phyloP scores from a whole-genome alignment of 1,139 yeast genomes.

The Diutina mesorugosa region DNA sequence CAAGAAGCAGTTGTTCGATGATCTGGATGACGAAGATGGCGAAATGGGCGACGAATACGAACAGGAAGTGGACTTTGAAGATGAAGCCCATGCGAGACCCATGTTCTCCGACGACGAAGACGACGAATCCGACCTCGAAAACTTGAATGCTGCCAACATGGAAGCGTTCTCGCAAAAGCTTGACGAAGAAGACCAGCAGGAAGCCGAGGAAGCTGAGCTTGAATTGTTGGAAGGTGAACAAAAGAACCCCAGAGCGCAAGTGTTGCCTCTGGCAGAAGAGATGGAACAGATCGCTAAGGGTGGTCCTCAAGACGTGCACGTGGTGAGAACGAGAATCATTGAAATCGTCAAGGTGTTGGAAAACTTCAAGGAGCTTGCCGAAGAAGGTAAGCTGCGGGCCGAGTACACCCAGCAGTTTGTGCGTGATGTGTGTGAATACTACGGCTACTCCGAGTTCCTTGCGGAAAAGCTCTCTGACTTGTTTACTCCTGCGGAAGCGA shows the following conservation, averaged over 20 bases:
- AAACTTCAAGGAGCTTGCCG: conserved; percentile 73
- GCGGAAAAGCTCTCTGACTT: conserved; percentile 88
- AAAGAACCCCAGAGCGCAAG: conserved; percentile 55
- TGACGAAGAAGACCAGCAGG: conserved; percentile 61
- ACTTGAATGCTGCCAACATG: conserved; percentile 77
- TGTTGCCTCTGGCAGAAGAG: conserved; percentile 50
- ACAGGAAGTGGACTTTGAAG: conserved; percentile 39
- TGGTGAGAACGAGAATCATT: conserved; percentile 85
- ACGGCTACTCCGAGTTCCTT: conserved; percentile 90
- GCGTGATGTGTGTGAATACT: conserved; percentile 81
- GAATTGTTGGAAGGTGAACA: conserved; percentile 49
- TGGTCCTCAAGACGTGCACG: conserved; percentile 63
- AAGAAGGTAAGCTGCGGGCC: conserved; percentile 74
- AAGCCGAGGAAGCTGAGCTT: conserved; percentile 67
- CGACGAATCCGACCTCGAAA: conserved; percentile 67
- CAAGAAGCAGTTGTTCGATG: conserved; percentile 69
- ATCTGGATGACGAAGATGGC: conserved; percentile 42
- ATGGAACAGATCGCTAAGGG: conserved; percentile 27
- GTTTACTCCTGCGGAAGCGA: conserved; percentile 90
- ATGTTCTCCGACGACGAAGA: conserved; percentile 76
- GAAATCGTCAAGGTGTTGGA: conserved; percentile 94
- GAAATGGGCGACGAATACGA: conserved; percentile 19
- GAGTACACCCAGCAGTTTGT: conserved; percentile 70
- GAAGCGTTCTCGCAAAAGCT: conserved; percentile 61
- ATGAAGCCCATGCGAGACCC: conserved; percentile 47